Base-by-base conservation (phyloP, 176 grass and related monocot genomes). In the Musa beccarii region DNA sequence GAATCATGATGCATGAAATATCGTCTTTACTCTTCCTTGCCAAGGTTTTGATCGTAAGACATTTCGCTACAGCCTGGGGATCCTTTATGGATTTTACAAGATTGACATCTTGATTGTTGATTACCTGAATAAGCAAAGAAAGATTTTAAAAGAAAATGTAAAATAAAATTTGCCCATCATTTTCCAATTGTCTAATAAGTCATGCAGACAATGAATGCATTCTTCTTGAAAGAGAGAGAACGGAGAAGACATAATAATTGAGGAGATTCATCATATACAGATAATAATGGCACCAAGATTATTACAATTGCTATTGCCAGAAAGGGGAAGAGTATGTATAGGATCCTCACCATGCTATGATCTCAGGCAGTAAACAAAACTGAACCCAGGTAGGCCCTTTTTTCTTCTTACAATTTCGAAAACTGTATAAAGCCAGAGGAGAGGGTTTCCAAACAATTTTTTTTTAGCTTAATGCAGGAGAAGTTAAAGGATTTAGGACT, bases 21-120 rank as follows among this genome's bases (percentile, higher is more conserved):
- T 99, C 96, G 25, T 99, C 96, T 83, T 99, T 99, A 83, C 96
- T 99, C 83, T 99, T 99, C 82, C 89, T 88, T 16, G 86, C 53
- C 34, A 99, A 81, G 9, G 96, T 91, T 80, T 92, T 91, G 0
- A 81, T 84, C 0, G 91, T 95, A 57, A 99, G 69, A 64, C 88
- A 76, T 68, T 99, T 99, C 1, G 96, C 96, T 63, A 91, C 96
- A 76, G 89, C 88, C 59, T 94, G 91, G 16, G 96, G 96, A 61
- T 99, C 88, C 85, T 99, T 99, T 52, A 91, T 87, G 10, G 88
- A 84, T 75, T 89, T 95, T 85, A 99, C 86, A 11, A 94, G 69
- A 86, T 99, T 75, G 68, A 99, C 83, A 1, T 99, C 96, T 49
- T 99, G 78, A 51, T 99, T 99, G 78, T 92, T 92, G 88, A 99